Conservation (phyloP, 768 basidiomycete species). For the Mycena haematopus region DNA sequence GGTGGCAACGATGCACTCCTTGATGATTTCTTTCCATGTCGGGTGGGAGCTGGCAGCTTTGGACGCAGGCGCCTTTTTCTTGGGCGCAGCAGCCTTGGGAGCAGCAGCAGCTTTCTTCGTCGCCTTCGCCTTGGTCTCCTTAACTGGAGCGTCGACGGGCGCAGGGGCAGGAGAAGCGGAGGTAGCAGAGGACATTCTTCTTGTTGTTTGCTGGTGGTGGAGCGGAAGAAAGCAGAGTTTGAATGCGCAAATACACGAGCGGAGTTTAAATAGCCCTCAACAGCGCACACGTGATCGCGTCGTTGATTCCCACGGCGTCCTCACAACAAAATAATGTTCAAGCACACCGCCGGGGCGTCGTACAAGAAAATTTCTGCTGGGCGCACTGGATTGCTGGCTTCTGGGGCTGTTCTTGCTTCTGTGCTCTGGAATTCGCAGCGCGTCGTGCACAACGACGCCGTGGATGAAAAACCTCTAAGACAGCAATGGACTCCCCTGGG, state of each 20-base stretch:
- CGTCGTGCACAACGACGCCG: constrained; percentile 18
- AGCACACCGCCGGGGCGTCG: neutral
- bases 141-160: constrained; percentile 1
- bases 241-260: neutral
- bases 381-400: constrained; percentile 2
- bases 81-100: constrained; percentile 30
- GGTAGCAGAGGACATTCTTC: constrained; percentile 17
- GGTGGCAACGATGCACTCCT: constrained; percentile 70
- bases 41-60: constrained; percentile 45
- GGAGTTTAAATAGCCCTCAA: neutral
- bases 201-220: neutral
- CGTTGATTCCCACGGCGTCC: too few species aligned
- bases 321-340: constrained; percentile 2
- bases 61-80: constrained; percentile 23
- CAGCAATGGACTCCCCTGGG: neutral
- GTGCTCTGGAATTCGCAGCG: constrained; percentile 13
- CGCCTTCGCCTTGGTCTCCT: constrained; percentile 13
- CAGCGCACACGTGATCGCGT: constrained; percentile 12
- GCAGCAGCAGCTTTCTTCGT: constrained; percentile 32
- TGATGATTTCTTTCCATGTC: constrained; percentile 64
- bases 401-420: constrained; percentile 15
- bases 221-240: neutral
- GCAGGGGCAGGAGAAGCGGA: constrained; percentile 24
- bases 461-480: neutral
- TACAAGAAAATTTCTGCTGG: neutral